Percentiles rank a stretch among this genome's conserved stretches.
Evolutionary conservation across 1,284 basidiomycete genomes (phyloP).

Genomic region (Microstroma glucosiphilum): DNA sequence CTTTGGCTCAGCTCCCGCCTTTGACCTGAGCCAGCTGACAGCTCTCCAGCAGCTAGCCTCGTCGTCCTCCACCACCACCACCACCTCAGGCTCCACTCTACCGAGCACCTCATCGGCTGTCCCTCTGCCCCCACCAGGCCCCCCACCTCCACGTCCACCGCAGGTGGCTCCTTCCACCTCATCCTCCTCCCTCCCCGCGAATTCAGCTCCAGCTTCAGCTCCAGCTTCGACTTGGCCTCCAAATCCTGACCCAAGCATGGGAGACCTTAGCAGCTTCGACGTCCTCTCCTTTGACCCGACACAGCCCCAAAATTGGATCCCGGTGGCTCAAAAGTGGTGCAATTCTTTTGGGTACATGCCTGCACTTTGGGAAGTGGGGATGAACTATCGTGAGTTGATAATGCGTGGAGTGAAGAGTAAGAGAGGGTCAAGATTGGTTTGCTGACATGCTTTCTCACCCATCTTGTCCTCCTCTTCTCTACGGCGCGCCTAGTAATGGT

Average conservation of each 20-base stretch:
- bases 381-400: slow-evolving; percentile 2
- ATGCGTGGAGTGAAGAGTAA: background rate
- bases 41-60: slow-evolving; percentile 1
- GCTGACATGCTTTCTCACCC: background rate
- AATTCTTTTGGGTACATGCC: slow-evolving; percentile 5
- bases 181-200: background rate
- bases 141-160: background rate
- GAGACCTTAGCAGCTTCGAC: background rate
- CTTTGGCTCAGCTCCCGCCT: background rate
- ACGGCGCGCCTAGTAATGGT: background rate
- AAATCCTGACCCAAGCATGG: background rate
- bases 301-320: background rate
- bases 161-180: background rate
- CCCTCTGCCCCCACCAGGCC: background rate
- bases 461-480: background rate
- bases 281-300: slow-evolving; percentile 2
- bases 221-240: background rate
- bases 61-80: background rate
- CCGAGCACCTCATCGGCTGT: background rate
- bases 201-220: background rate
- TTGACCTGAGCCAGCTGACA: slow-evolving; percentile 3
- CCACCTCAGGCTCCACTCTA: background rate
- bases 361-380: background rate
- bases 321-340: background rate
- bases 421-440: background rate